These are phyloP conservation scores for Syncephalastrum racemosum DNA, from an alignment of 371 early-diverging fungal species.

Conservation along the genomic window DNA sequence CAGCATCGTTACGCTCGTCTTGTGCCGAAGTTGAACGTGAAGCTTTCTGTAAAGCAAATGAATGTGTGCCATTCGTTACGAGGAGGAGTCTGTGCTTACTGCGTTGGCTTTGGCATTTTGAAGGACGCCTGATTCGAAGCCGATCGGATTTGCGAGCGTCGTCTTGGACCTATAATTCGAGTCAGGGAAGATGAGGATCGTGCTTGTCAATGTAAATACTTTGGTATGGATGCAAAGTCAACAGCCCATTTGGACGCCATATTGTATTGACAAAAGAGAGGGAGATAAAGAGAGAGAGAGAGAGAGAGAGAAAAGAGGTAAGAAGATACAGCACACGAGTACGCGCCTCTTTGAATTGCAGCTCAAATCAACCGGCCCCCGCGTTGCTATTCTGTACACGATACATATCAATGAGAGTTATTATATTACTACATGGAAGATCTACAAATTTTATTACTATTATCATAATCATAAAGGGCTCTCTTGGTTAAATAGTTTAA, in stretches of 20 bases:
- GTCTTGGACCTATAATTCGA: conserved; percentile 4
- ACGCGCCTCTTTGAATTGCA: no score
- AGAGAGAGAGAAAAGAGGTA: no score
- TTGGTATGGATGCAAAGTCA: conserved; percentile 6
- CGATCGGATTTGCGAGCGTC: conserved; percentile 35
- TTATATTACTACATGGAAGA: no score
- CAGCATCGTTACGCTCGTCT: conserved; percentile 28
- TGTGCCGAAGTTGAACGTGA: conserved; percentile 18
- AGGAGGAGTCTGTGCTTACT: conserved; percentile 1
- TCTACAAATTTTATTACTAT: no score
- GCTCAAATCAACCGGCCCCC: no score
- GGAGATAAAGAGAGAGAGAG: no score
- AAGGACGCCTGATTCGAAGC: conserved; percentile 34
- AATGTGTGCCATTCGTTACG: background rate
- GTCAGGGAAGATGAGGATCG: background rate
- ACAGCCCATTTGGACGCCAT: conserved; percentile 4
- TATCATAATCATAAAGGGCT: no score
- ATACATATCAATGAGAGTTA: no score
- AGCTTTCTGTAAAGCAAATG: conserved; percentile 23
- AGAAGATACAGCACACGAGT: no score
- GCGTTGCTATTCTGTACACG: no score
- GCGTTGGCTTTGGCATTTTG: conserved; percentile 20
- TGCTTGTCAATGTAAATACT: background rate
- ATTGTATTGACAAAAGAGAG: background rate
- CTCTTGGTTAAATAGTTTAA: no score